Evolutionary conservation across 768 basidiomycete species (phyloP), one percentile per base, ranked within the genome.

Genomic region (Termitomyces eurrhizus): DNA sequence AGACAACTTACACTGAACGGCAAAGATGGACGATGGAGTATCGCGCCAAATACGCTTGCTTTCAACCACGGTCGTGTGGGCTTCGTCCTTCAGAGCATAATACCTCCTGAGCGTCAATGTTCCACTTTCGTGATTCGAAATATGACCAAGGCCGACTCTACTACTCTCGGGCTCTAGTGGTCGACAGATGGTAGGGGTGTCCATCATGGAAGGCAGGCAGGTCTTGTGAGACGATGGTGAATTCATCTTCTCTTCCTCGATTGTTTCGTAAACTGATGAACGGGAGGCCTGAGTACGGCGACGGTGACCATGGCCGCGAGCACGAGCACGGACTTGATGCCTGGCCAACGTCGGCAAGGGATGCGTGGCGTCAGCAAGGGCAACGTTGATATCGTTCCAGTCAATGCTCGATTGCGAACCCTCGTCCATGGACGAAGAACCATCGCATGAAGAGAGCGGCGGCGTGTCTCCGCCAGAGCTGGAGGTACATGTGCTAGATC

Each of bases 371-470:
- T 85, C 86, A 5, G 84, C 70, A 18, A 93, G 78, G 18, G 84
- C 71, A 4, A 74, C 63, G 62, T 84, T 84, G 57, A 93, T 70
- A 1, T 85, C 83, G 0, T 81, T 78, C 2, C 92, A 69, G 69
- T 93, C 90, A 58, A 92, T 85, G 72, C 90, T 91, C 0, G 88
- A 90, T 69, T 88, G 83, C 0, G 90, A 92, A 36, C 86, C 87
- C 5, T 84, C 88, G 0, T 86, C 88, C 51, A 85, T 73, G 0
- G 85, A 89, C 1, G 87, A 87, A 50, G 53, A 62, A 3, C 83
- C 84, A 60, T 90, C 89, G 0, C 85, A 89, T 5, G 79, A 69
- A 1, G 87, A 88, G 4, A 91, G 78, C 0, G 90, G 88, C 6
- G 89, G 88, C 0, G 90, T 90, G 12, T 89, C 88, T 13, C 73